Evolutionary conservation across 768 basidiomycete species (phyloP), one percentile per base, ranked within the genome.

Genomic region (Suillus subalutaceus): DNA sequence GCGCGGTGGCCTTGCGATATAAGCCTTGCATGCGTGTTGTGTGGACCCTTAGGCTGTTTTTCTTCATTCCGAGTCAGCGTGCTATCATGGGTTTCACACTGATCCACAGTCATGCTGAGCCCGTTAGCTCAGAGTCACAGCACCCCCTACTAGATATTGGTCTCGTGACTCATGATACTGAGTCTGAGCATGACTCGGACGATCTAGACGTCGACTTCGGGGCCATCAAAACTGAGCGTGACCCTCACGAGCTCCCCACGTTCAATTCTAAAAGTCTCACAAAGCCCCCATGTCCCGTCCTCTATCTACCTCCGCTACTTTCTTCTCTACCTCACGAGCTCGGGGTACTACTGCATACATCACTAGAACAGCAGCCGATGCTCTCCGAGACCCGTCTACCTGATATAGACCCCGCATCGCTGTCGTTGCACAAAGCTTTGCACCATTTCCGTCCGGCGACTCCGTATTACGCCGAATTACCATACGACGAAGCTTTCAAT

Each of bases 221-320:
- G 18, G 38, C 13, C 18, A 48, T 30, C 37, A 37, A 60, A 57
- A 66, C 60, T 41, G 58, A 74, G 37, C 77, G 79, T 26, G 81
- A 89, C 68, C 89, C 88, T 20, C 90, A 90, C 70, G 70, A 77
- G 23, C 67, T 86, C 5, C 90, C 90, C 7, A 75, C 74, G 3
- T 90, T 90, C 71, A 78, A 80, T 66, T 70, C 75, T 7, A 69
- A 72, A 41, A 78, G 75, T 62, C 68, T 80, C 38, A 73, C 74
- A 52, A 75, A 73, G n/a, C 83, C 77, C 32, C 68, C 75, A 32
- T 71, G 75, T 4, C 86, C 88, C 6, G 81, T 94, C 52, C 80
- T 96, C 32, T 96, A 94, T 75, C 86, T 95, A 23, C 95, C 93
- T 3, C 95, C 93, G 3, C 82, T 95, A 18, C 83, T 96, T 23